Evolutionary conservation across 768 basidiomycete species (phyloP), one percentile per base, ranked within the genome.

Genomic region (Artomyces pyxidatus): DNA sequence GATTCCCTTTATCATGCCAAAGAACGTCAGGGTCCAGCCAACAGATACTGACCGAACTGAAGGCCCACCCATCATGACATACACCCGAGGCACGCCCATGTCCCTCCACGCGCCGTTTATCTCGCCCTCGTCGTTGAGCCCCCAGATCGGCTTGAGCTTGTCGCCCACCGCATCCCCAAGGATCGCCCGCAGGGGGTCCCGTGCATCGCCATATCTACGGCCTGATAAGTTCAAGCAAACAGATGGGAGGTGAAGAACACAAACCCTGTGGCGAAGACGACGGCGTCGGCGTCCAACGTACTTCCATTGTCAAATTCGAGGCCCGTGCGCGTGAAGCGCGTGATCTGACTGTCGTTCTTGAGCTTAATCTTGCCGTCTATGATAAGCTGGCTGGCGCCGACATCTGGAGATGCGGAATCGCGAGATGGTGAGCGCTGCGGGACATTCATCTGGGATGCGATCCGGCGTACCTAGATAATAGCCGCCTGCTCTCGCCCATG

Each of bases 81-180:
- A 85, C 35, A 81, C 47, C 42, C 74, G 72, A 17, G 72, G 66
- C 17, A 75, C 58, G 23, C 80, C 81, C 27, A 77, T 57, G 53
- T 77, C 74, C 21, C 73, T 68, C 68, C 68, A 80, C 14, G 63
- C 59, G 0, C 77, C 76, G 19, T 72, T 66, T 21, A 80, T 56
- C 59, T 86, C 82, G 2, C 83, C 81, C 64, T 89, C 81, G 32
- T 68, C 63, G 60, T 83, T 72, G 49, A 87, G 55, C 29, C 84
- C 77, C 85, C 84, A 80, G 12, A 84, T 62, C 16, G 71, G 67
- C 46, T 73, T 70, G 51, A 81, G 66, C 59, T 68, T 66, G 35
- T 66, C 53, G 1, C 65, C 69, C 9, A 77, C 60, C 19, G 72
- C 69, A 4, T 71, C 63, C 0, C 76, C 80, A 44, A 76, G 73